A percentile compares a stretch with the other conserved stretches of the same genome.
Conservation (phyloP, 768 basidiomycete genomes). For the Serendipita sp. region DNA sequence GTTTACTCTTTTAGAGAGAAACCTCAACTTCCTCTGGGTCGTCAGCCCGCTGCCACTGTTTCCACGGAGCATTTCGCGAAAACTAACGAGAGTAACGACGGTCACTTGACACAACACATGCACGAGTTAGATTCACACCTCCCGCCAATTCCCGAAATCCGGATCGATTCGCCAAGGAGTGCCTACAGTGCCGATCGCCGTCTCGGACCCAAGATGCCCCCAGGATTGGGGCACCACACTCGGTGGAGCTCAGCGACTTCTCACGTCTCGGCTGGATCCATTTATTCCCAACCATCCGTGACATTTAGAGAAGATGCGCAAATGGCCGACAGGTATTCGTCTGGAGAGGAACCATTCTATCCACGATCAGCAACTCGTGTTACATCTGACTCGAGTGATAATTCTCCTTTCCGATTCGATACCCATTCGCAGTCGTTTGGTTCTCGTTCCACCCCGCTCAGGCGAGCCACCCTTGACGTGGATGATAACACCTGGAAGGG, state of each 20-base stretch:
- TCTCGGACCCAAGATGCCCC: not conserved
- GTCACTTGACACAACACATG: not conserved
- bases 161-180: not conserved
- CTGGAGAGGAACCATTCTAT: not conserved
- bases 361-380: not conserved
- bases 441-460: not conserved
- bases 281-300: not conserved
- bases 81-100: not conserved
- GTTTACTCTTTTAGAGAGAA: not conserved
- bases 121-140: not conserved
- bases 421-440: not conserved
- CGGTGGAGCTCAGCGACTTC: not conserved
- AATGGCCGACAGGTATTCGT: not conserved
- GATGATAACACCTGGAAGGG: not conserved
- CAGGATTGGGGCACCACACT: not conserved
- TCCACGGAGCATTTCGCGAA: not conserved
- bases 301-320: not conserved
- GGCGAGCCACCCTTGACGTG: not conserved
- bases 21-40: not conserved
- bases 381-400: not conserved
- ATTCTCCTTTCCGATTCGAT: conserved; percentile 3
- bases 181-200: not conserved
- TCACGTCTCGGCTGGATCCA: not conserved
- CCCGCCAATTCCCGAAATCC: not conserved
- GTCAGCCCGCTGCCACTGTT: not conserved